Evolutionary conservation across 2,329 filamentous ascomycete species (phyloP).

Genomic region (Aspergillus floridensis): DNA sequence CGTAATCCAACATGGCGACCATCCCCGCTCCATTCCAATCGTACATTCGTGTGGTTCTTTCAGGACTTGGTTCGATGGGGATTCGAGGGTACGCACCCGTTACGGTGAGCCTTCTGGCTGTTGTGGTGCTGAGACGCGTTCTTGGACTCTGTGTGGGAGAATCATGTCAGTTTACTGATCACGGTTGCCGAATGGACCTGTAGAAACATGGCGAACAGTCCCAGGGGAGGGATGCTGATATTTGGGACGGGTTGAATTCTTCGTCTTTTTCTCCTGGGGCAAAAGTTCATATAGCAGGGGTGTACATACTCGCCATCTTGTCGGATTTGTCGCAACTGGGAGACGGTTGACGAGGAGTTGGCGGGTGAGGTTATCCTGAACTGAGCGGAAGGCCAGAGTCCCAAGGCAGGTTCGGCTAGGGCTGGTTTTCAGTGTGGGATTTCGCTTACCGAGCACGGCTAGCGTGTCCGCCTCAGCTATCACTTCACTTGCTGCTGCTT

Average conservation of each 20-base stretch:
- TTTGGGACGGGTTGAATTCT: neutral
- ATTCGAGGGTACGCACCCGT: constrained; percentile 69
- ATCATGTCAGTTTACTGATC: constrained; percentile 26
- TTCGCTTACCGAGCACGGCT: constrained; percentile 38
- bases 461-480: constrained; percentile 13
- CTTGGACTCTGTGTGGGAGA: constrained; percentile 77
- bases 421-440: constrained; percentile 39
- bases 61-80: neutral
- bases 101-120: constrained; percentile 97
- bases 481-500: neutral
- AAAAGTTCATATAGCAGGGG: constrained; percentile 5
- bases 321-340: constrained; percentile 41
- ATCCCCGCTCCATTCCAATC: neutral
- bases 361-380: constrained; percentile 38
- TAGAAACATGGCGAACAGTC: neutral
- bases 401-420: constrained; percentile 33
- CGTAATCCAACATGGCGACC: constrained; percentile 12
- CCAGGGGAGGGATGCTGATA: neutral
- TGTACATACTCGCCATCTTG: constrained; percentile 49
- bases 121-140: constrained; percentile 99
- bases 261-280: neutral
- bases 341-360: constrained; percentile 37
- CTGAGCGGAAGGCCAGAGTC: constrained; percentile 29
- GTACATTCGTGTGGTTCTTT: neutral
- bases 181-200: neutral